Base-by-base conservation (phyloP, 306 rosid genomes). In the Sicyos edulis region DNA sequence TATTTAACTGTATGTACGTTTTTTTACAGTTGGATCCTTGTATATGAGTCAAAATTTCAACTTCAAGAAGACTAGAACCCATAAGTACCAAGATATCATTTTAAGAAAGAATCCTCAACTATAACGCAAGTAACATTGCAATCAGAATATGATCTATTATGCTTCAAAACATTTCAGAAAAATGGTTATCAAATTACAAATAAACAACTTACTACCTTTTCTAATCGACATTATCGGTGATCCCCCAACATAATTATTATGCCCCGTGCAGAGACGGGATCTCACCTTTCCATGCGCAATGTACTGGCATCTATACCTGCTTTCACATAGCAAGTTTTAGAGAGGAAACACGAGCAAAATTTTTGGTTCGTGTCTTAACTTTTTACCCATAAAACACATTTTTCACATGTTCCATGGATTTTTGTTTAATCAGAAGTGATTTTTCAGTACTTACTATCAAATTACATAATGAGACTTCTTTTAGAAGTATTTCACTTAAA, bases 301-400 rank as follows among this genome's bases (percentile, higher is more conserved):
- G 64, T 73, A 83, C 63, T 73, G 85, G 76, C 76, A 81, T 75
- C 81, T 70, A 56, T 76, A 79, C 87, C 99, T 93, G 96, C 74
- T 65, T 76, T 40, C 58, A 65, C 75, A 81, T 47, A 55, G 54
- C 55, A 65, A 34, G 29, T 60, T 40, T 70, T 20, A 70, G 5
- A 53, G 16, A 65, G 42, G 61, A 34, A 55, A 22, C 6, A 8
- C 10, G 55, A 68, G 6, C 65, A 6, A 16, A 61, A 16, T 15
- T n/a, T 13, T 24, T 2, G 22, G 7, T 10, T 49, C 15, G 65
- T 17, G 24, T 21, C 47, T 42, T 42, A 9, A 24, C 19, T 14
- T 55, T 20, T 21, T 2, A 21, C 32, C 61, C 32, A 55, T n/a
- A 15, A 61, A 62, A 34, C 0, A 22, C n/a, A 61, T 40, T n/a